Conservation (phyloP, 305 asterid genomes). For the Solanum hybrid region DNA sequence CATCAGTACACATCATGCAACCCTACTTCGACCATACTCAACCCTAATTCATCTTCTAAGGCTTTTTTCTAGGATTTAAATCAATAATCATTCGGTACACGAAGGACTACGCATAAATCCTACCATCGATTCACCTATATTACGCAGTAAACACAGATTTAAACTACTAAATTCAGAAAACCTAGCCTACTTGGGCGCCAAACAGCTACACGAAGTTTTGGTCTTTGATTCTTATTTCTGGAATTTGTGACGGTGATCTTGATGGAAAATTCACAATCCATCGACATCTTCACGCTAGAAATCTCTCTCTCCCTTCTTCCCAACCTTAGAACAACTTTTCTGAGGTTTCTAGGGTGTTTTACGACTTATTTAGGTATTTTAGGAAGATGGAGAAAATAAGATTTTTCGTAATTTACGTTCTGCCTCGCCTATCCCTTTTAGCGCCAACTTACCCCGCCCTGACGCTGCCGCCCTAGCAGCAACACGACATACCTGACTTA, state of each 20-base stretch:
- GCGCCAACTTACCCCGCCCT: neutral
- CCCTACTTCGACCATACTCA: too few relatives aligned
- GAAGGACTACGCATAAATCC: neutral
- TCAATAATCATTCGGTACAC: too few relatives aligned
- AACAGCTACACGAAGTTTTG: neutral
- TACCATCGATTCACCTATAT: neutral
- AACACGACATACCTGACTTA: too few relatives aligned
- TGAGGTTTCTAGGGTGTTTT: neutral
- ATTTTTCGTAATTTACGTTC: neutral
- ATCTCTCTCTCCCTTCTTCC: neutral
- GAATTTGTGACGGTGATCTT: neutral
- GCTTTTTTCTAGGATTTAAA: too few relatives aligned
- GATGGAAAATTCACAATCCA: neutral
- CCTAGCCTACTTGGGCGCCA: neutral
- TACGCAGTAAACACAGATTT: neutral
- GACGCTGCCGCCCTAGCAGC: too few relatives aligned
- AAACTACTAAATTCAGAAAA: neutral
- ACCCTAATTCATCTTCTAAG: too few relatives aligned
- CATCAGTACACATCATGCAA: too few relatives aligned
- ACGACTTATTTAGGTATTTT: neutral
- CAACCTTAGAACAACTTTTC: too few relatives aligned
- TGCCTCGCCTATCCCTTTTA: neutral
- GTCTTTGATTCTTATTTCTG: neutral
- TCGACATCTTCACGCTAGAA: neutral
- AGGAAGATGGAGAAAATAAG: too few relatives aligned